A percentile compares a stretch with the other conserved stretches of the same genome.
Conservation (phyloP, 805 yeast genomes). For the Lipomyces japonicus region DNA sequence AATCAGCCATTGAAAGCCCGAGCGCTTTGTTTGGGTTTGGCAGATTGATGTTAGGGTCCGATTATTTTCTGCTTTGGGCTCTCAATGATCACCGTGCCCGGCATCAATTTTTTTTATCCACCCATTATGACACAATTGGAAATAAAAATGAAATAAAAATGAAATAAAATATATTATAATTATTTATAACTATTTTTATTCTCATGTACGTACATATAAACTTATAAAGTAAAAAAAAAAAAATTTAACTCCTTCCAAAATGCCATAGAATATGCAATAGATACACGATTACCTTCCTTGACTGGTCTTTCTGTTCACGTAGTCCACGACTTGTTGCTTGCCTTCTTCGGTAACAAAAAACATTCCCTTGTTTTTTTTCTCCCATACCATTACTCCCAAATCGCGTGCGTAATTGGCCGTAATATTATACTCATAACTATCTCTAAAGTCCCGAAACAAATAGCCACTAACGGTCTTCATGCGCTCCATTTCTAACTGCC, state of each 20-base stretch:
- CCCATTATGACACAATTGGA: too few species aligned
- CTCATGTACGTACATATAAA: too few species aligned
- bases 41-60: too few species aligned
- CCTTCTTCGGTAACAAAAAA: constrained; percentile 90
- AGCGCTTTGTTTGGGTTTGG: too few species aligned
- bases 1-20: too few species aligned
- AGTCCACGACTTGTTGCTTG: constrained; percentile 83
- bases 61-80: too few species aligned
- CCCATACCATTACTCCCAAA: constrained; percentile 89
- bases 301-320: constrained; percentile 54
- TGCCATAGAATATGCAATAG: not conserved
- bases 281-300: constrained; percentile 2
- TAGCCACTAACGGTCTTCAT: constrained; percentile 83
- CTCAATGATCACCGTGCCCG: too few species aligned
- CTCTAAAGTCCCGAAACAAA: constrained; percentile 78
- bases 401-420: constrained; percentile 78
- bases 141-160: too few species aligned
- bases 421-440: constrained; percentile 68
- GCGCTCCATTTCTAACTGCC: constrained; percentile 96
- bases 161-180: too few species aligned
- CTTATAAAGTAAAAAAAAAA: not conserved
- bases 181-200: too few species aligned
- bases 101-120: too few species aligned
- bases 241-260: not conserved
- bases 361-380: constrained; percentile 59